A percentile compares a stretch with the other conserved stretches of the same genome.
phyloP scores from a whole-genome alignment of 208 protist species.

The Leishmania arabica region DNA sequence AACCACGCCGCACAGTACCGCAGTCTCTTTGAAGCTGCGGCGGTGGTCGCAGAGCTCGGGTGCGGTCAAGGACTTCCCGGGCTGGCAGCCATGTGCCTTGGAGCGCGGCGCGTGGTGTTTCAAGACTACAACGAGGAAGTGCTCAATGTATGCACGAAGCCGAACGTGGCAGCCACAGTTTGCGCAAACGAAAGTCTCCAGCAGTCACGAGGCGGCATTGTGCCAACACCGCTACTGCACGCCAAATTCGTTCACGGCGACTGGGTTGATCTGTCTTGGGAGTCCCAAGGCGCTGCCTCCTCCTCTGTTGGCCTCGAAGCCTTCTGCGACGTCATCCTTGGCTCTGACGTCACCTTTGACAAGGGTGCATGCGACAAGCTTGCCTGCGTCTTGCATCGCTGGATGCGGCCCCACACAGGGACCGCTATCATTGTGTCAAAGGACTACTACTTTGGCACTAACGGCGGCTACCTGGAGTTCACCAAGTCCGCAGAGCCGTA shows the following conservation, averaged over 20 bases:
- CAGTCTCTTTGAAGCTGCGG: slow-evolving; percentile 4
- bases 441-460: slow-evolving; percentile 91
- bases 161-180: slow-evolving; percentile 75
- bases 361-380: slow-evolving; percentile 77
- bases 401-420: slow-evolving; percentile 43
- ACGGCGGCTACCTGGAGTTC: slow-evolving; percentile 75
- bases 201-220: neutral
- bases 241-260: slow-evolving; percentile 81
- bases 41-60: slow-evolving; percentile 73
- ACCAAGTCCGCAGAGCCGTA: slow-evolving; percentile 24
- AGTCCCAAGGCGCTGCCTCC: slow-evolving; percentile 5
- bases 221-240: neutral
- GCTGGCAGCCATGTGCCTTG: slow-evolving; percentile 63
- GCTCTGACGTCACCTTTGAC: slow-evolving; percentile 90
- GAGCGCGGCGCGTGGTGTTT: slow-evolving; percentile 58
- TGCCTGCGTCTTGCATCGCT: slow-evolving; percentile 58
- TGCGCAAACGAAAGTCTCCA: slow-evolving; percentile 11
- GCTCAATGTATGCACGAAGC: slow-evolving; percentile 64
- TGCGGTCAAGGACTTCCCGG: slow-evolving; percentile 81
- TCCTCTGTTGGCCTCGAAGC: neutral
- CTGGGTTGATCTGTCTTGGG: slow-evolving; percentile 63
- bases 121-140: slow-evolving; percentile 92
- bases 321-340: slow-evolving; percentile 63
- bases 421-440: slow-evolving; percentile 84
- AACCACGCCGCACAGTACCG: slow-evolving; percentile 38